A percentile compares a stretch with the other conserved stretches of the same genome.
These are phyloP conservation scores for Epichloe elymi DNA, from an alignment of 2,329 filamentous ascomycete genomes.

Conservation along the genomic window DNA sequence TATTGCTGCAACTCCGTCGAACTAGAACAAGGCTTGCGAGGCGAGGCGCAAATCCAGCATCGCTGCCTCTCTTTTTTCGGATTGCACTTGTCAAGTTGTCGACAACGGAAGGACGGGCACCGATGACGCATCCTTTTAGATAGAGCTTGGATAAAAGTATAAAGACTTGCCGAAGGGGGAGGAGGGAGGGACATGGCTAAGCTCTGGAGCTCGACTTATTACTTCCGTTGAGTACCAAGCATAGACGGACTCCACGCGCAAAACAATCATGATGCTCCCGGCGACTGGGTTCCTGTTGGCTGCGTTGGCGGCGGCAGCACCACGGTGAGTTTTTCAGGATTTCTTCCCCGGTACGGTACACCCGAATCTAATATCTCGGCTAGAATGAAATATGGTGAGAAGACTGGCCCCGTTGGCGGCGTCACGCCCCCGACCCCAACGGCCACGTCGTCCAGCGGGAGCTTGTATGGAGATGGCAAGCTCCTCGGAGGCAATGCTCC, in stretches of 20 bases:
- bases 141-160: neutral
- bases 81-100: neutral
- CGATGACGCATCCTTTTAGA: neutral
- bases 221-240: no score
- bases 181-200: neutral
- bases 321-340: neutral
- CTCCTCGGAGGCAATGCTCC: slow-evolving; percentile 28
- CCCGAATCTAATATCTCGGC: neutral
- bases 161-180: neutral
- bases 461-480: slow-evolving; percentile 25
- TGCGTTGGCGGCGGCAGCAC: neutral
- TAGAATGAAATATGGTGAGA: slow-evolving; percentile 23
- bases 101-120: neutral
- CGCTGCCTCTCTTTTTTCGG: slow-evolving; percentile 16
- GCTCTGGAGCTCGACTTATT: neutral
- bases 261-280: slow-evolving; percentile 26
- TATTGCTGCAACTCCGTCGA: no score
- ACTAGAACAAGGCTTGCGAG: no score
- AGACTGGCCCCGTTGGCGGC: slow-evolving; percentile 28
- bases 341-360: neutral
- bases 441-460: slow-evolving; percentile 23
- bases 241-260: slow-evolving; percentile 17
- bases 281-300: neutral
- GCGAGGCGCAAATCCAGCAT: slow-evolving; percentile 36
- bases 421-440: slow-evolving; percentile 24